Conservation (phyloP, 1,284 basidiomycete species). For the Neolentinus lepideus region DNA sequence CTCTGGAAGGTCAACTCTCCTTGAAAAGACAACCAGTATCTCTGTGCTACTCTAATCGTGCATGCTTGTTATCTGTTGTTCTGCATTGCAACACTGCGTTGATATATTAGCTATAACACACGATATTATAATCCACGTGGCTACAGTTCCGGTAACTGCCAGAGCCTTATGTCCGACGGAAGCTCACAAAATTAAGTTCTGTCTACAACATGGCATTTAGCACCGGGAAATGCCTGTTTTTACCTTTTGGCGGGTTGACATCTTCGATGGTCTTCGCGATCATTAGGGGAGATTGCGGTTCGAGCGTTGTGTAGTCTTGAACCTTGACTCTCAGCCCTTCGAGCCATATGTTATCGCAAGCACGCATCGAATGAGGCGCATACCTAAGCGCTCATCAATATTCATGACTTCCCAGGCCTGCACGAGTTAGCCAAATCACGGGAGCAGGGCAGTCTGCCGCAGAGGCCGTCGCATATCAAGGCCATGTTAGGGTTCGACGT, state of each 20-base stretch:
- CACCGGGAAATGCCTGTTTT: constrained; percentile 1
- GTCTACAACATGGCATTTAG: not conserved
- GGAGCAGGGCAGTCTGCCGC: not conserved
- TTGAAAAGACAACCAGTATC: not conserved
- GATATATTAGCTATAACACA: not conserved
- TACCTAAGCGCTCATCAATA: constrained; percentile 1
- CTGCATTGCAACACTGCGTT: not conserved
- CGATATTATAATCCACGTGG: not conserved
- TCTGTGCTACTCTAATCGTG: not conserved
- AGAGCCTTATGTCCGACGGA: not conserved
- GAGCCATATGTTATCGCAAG: not conserved
- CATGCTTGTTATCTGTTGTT: constrained; percentile 6
- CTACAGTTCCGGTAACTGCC: not conserved
- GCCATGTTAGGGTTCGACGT: not conserved
- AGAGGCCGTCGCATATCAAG: constrained; percentile 2
- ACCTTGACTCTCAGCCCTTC: not conserved
- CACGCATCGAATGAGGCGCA: not conserved
- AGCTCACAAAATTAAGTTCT: not conserved
- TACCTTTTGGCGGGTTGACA: constrained; percentile 1
- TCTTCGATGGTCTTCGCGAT: not conserved
- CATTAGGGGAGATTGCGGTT: not conserved
- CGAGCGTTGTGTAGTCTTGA: not conserved
- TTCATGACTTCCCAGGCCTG: not conserved
- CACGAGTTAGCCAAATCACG: constrained; percentile 1
- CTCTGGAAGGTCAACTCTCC: constrained; percentile 80